Base-by-base conservation (phyloP, 768 basidiomycete genomes). In the Mycena galopus region DNA sequence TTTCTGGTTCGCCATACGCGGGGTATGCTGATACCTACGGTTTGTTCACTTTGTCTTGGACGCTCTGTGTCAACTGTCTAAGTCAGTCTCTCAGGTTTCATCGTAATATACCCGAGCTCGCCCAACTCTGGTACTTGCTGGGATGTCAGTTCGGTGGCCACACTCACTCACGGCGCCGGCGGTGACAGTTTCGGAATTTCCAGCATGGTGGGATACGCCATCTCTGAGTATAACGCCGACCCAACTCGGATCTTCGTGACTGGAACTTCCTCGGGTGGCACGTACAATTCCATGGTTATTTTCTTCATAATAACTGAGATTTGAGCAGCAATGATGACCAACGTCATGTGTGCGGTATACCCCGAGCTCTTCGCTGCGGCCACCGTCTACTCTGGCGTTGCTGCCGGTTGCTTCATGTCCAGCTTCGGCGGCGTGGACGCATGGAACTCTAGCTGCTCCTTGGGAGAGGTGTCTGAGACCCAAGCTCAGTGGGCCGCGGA, bases 181-280 rank as follows among this genome's bases (percentile, higher is more conserved):
- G 86, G 88, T 27, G 89, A 91, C 78, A 89, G 88, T 9, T 82
- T 86, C 29, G 87, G 82, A 10, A 88, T 90, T 71, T 87, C 83
- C 0, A 85, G 81, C 27, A 83, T 84, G 77, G 83, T 86, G 44
- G 81, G 83, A 42, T 89, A 84, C 74, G 86, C 89, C 16, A 86
- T 90, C 58, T 61, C 80, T 23, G 88, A 82, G 79, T 88, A 82
- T 69, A 83, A 82, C 39, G 88, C 88, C 42, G 85, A 89, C 72
- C 50, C 86, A 3, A 75, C 69, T n/a, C 82, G 83, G 39, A 88
- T 90, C 68, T 90, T 85, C 77, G 85, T 84, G 30, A 87, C 87
- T 39, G 89, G 89, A 16, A 84, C 84, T 3, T 86, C 86, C 6
- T 89, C 88, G 3, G 89, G 89, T 51, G 84, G 84, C 65, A 19